Base-by-base conservation (phyloP, 371 early-diverging fungal species). In the Lichtheimia ornata region DNA sequence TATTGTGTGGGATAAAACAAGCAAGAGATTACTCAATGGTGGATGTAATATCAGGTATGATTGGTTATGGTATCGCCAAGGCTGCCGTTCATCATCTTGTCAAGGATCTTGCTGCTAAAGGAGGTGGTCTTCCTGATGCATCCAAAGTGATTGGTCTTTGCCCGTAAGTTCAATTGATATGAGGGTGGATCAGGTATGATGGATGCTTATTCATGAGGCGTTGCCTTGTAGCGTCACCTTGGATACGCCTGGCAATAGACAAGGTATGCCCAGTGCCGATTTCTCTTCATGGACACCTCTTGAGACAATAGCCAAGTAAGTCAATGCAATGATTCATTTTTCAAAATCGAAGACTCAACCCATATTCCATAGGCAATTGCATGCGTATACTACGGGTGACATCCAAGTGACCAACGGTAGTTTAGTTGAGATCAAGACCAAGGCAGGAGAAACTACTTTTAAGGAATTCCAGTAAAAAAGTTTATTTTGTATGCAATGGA, bases 41-140 rank as follows among this genome's bases (percentile, higher is more conserved):
- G 53, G 35, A 22, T 53, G 40, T 20, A 44, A 27, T 50, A 17
- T 25, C 49, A 62, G 88, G 87, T 44, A 93, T 91, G 94, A 85
- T 95, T 65, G 95, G 91, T n/a, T 97, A 98, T 71, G 98, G 98
- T 43, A 70, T 95, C 67, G 94, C 96, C 61, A 98, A 98, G 74
- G 94, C 96, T 5, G 89, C 94, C 7, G 95, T 96, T 24, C 96
- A 97, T 71, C 97, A 98, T 54, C 77, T 97, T 68, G 89, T 92
- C 0, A 73, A 85, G 40, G 91, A 91, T 62, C 73, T 93, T 45
- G 91, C 95, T 41, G 84, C 83, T 14, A 70, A 79, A 12, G 85
- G 81, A 28, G 80, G 88, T 59, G 98, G 97, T 1, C 72, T 98
- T 45, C 95, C 95, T 20, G 66, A 75, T 4, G 81, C 75, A 20